Evolutionary conservation across 495 filamentous ascomycete species (phyloP).

Genomic region (Aspergillus cavernicola): DNA sequence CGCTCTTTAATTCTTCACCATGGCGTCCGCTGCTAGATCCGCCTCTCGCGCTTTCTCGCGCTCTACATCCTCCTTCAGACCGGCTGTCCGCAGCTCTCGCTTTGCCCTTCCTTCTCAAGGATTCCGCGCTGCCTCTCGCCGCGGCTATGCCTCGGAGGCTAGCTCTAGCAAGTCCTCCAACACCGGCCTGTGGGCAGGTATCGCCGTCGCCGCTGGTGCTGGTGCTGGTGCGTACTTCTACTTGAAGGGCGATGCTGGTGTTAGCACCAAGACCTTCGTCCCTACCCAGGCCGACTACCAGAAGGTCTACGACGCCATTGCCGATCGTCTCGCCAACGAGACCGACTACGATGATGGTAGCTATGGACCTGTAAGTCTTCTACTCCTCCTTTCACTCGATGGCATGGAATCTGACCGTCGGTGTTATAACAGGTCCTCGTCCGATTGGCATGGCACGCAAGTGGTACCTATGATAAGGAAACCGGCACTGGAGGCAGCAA

Average conservation of each 20-base stretch:
- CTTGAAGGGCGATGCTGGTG: constrained; percentile 47
- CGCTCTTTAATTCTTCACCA: constrained; percentile 37
- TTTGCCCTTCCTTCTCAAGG: constrained; percentile 57
- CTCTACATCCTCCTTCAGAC: constrained; percentile 47
- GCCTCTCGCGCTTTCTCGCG: constrained; percentile 50
- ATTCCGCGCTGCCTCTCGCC: constrained; percentile 62
- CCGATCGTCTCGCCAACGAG: constrained; percentile 72
- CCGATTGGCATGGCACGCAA: constrained; percentile 83
- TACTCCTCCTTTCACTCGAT: background rate
- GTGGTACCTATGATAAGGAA: constrained; percentile 83
- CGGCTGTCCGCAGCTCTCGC: constrained; percentile 52
- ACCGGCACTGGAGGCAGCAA: constrained; percentile 92
- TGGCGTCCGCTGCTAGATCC: constrained; percentile 54
- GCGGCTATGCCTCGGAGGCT: constrained; percentile 72
- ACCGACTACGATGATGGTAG: constrained; percentile 96
- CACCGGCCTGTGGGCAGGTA: constrained; percentile 49
- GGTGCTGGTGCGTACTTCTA: constrained; percentile 71
- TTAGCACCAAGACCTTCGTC: constrained; percentile 49
- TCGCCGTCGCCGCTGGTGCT: constrained; percentile 60
- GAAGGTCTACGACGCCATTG: constrained; percentile 90
- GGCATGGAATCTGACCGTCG: constrained; percentile 11
- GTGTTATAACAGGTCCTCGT: constrained; percentile 53
- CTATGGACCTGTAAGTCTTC: constrained; percentile 71
- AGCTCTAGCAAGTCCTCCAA: constrained; percentile 49
- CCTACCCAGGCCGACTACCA: constrained; percentile 89